phyloP scores from a whole-genome alignment of 306 rosid genomes.

The Quercus glauca region DNA sequence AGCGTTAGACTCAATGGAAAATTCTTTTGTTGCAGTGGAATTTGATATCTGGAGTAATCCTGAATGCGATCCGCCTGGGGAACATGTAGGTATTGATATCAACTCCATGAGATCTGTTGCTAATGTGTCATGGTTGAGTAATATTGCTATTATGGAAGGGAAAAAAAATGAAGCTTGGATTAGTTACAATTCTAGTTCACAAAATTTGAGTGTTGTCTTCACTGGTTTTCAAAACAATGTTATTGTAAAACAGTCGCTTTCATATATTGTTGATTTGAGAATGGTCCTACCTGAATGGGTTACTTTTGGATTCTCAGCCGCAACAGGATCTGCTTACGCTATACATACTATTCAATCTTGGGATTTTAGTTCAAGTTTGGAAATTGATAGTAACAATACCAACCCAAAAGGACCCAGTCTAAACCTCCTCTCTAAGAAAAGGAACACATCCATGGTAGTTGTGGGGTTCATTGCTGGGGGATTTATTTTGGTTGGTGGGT shows the following conservation, averaged over 20 bases:
- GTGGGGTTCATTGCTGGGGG: not conserved
- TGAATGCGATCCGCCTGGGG: fast-evolving
- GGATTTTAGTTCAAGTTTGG: not conserved
- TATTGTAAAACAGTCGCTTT: not conserved
- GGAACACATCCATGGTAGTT: not conserved
- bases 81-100: slow-evolving; percentile 29
- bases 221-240: not conserved
- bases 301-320: slow-evolving; percentile 33
- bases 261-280: slow-evolving; percentile 15
- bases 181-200: not conserved
- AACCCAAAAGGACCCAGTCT: no score
- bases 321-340: not conserved
- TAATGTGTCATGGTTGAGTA: slow-evolving; percentile 21
- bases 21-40: slow-evolving; percentile 50
- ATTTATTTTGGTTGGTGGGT: not conserved
- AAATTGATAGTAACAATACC: no score
- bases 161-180: slow-evolving; percentile 27
- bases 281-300: slow-evolving; percentile 21
- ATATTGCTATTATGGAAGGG: not conserved
- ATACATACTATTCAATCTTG: slow-evolving; percentile 2
- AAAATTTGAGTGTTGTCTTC: slow-evolving; percentile 5
- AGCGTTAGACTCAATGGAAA: not conserved
- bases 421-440: no score
- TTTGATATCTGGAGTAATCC: slow-evolving; percentile 16
- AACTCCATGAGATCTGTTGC: slow-evolving; percentile 24